These are phyloP conservation scores for Exophiala mesophila DNA, from an alignment of 2,329 filamentous ascomycete species.

Conservation along the genomic window DNA sequence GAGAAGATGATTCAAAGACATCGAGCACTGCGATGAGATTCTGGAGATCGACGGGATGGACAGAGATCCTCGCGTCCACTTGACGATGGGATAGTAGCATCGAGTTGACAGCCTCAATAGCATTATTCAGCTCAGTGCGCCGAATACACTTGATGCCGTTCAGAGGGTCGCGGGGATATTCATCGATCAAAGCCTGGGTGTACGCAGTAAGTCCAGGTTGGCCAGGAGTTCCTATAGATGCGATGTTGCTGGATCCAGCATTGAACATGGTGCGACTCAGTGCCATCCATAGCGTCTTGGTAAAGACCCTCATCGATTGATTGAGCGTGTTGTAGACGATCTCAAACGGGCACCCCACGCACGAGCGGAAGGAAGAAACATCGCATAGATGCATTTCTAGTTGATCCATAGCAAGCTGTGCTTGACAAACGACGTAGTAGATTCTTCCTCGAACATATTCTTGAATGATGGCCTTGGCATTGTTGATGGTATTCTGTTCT, in stretches of 20 bases:
- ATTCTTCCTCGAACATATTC: slow-evolving; percentile 32
- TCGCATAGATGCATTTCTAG: slow-evolving; percentile 6
- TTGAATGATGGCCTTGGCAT: slow-evolving; percentile 29
- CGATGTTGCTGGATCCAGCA: slow-evolving; percentile 1
- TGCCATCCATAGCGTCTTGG: slow-evolving; percentile 31
- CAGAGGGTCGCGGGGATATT: slow-evolving; percentile 1
- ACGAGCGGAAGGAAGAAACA: slow-evolving; percentile 5
- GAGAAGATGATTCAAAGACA: no score
- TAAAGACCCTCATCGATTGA: slow-evolving; percentile 23
- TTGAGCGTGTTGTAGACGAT: slow-evolving; percentile 11
- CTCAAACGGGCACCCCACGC: slow-evolving; percentile 2
- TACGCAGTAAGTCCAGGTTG: not conserved
- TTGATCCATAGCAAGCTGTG: slow-evolving; percentile 2
- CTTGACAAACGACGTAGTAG: slow-evolving; percentile 23
- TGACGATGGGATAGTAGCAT: no score
- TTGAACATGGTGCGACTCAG: slow-evolving; percentile 13
- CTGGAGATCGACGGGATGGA: no score
- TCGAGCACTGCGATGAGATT: no score
- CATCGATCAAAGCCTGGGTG: slow-evolving; percentile 1
- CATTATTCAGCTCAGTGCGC: not conserved
- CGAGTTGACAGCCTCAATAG: slow-evolving; percentile 1
- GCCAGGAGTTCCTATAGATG: slow-evolving; percentile 4
- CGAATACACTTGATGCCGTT: slow-evolving; percentile 8
- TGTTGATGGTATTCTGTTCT: slow-evolving; percentile 17
- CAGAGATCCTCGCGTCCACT: no score